A percentile compares a stretch with the other conserved stretches of the same genome.
phyloP scores from a whole-genome alignment of 2,329 filamentous ascomycete species.

The Endoconidiophora laricicola region DNA sequence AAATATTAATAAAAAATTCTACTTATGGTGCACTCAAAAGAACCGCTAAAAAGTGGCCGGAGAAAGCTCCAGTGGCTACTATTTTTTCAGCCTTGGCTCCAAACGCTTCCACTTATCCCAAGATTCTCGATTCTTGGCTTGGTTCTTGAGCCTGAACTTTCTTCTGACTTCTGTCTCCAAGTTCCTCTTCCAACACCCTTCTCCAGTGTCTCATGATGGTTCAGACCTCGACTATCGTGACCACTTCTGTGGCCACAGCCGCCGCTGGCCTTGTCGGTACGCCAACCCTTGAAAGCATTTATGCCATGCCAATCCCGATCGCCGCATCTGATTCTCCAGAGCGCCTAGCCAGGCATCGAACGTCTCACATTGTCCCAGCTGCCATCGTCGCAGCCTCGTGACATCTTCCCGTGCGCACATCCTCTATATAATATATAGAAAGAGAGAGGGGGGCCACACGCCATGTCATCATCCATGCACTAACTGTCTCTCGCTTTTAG shows the following conservation, averaged over 20 bases:
- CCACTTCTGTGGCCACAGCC: conserved; percentile 43
- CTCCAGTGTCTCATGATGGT: conserved; percentile 22
- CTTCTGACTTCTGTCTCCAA: not conserved
- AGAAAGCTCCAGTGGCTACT: not conserved
- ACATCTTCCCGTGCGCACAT: no score
- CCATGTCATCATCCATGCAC: not conserved
- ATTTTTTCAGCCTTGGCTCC: conserved; percentile 5
- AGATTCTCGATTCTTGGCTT: not conserved
- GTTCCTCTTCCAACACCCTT: not conserved
- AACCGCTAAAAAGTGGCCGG: not conserved
- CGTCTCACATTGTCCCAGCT: no score
- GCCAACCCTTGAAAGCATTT: conserved; percentile 14
- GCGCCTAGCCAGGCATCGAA: no score
- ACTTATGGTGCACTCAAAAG: not conserved
- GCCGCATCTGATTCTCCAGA: not conserved
- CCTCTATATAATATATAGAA: not conserved
- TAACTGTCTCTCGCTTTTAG: conserved; percentile 21
- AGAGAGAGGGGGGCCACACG: not conserved
- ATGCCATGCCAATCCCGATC: not conserved
- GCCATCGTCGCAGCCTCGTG: no score
- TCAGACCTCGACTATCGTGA: conserved; percentile 38
- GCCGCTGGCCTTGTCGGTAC: conserved; percentile 44
- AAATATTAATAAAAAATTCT: no score
- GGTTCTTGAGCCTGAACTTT: not conserved
- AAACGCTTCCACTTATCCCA: conserved; percentile 1